These are phyloP conservation scores for Cladosporium velox DNA, from an alignment of 2,329 filamentous ascomycete species.

Conservation along the genomic window DNA sequence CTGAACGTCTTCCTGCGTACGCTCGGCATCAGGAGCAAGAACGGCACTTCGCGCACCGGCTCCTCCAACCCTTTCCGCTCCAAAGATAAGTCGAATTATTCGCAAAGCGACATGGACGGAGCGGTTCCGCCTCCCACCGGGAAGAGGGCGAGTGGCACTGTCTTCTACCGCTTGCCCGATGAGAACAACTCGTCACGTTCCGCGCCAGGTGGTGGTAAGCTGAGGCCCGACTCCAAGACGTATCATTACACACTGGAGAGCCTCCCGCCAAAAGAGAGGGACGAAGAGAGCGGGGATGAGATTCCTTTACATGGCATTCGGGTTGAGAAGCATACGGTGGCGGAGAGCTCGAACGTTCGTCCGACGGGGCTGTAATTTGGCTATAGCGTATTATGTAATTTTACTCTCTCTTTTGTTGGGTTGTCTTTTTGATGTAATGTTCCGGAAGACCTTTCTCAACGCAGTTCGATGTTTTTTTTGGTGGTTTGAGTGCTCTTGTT, in stretches of 20 bases:
- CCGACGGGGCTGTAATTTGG: not conserved
- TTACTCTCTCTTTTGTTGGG: not conserved
- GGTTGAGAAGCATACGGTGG: not conserved
- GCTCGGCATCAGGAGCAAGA: conserved; percentile 4
- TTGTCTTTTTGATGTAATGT: not conserved
- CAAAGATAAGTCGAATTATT: not conserved
- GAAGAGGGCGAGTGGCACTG: not conserved
- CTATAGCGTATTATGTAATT: not conserved
- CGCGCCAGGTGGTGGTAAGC: not conserved
- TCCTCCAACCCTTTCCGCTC: conserved; percentile 12
- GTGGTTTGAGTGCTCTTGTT: not conserved
- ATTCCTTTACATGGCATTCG: conserved; percentile 13
- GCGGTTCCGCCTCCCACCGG: not conserved
- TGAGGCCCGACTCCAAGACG: conserved; percentile 4
- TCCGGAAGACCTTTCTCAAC: not conserved
- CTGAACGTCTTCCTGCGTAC: conserved; percentile 16
- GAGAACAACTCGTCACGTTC: not conserved
- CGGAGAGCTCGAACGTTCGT: not conserved
- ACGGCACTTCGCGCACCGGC: not conserved
- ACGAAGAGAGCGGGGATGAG: conserved; percentile 15
- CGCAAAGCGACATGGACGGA: not conserved
- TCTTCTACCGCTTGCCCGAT: conserved; percentile 16
- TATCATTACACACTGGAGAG: conserved; percentile 15
- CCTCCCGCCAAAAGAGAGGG: not conserved
- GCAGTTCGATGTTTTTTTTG: not conserved